A percentile compares a stretch with the other conserved stretches of the same genome.
phyloP scores from a whole-genome alignment of 2,329 filamentous ascomycete genomes.

The Trichoderma arundinaceum region DNA sequence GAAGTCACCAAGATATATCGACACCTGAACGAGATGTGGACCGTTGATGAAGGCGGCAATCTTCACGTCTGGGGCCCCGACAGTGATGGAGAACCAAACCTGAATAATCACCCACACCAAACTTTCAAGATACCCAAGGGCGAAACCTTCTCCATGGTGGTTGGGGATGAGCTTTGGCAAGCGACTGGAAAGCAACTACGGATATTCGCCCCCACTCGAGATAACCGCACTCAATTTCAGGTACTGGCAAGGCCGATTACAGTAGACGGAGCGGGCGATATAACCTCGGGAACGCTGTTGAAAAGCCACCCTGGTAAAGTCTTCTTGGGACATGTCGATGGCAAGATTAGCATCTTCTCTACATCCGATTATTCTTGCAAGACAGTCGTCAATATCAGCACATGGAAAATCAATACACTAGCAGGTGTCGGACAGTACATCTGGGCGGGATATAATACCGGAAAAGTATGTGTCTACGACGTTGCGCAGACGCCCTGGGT shows the following conservation, averaged over 20 bases:
- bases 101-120: conserved; percentile 72
- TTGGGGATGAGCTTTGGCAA: conserved; percentile 86
- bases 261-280: conserved; percentile 78
- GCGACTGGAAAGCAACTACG: conserved; percentile 86
- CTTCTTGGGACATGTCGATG: conserved; percentile 90
- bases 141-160: conserved; percentile 86
- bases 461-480: conserved; percentile 93
- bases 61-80: conserved; percentile 87
- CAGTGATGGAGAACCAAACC: conserved; percentile 70
- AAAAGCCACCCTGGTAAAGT: conserved; percentile 77
- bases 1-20: conserved; percentile 86
- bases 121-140: conserved; percentile 79
- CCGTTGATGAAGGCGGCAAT: conserved; percentile 85
- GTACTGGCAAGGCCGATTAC: conserved; percentile 73
- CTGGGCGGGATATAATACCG: conserved; percentile 95
- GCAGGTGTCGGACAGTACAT: conserved; percentile 80
- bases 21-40: conserved; percentile 90
- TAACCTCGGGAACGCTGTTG: conserved; percentile 81
- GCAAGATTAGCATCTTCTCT: conserved; percentile 94
- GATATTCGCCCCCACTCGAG: conserved; percentile 75
- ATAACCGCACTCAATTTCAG: conserved; percentile 74
- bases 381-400: conserved; percentile 82
- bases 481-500: conserved; percentile 81
- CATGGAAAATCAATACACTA: conserved; percentile 93
- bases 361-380: conserved; percentile 76